phyloP scores from a whole-genome alignment of 352 stramenopile species.

The Globisporangium irregulare region DNA sequence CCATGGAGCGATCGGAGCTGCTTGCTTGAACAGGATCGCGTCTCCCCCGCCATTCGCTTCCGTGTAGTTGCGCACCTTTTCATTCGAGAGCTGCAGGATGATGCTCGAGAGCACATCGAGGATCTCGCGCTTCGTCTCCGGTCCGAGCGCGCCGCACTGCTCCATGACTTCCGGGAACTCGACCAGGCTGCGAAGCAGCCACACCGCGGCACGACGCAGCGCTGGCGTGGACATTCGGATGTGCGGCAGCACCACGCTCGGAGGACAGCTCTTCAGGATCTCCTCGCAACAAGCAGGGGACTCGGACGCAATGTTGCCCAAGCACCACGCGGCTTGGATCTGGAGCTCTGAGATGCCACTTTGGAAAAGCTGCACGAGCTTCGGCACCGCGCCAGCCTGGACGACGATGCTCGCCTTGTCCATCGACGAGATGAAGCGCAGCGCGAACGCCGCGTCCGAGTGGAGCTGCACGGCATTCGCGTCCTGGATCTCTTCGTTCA shows the following conservation, averaged over 20 bases:
- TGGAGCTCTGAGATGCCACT: conserved; percentile 85
- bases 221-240: conserved; percentile 83
- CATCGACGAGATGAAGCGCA: conserved; percentile 89
- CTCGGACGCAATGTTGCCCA: conserved; percentile 83
- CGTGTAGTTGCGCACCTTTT: conserved; percentile 67
- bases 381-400: conserved; percentile 61
- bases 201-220: conserved; percentile 72
- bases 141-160: conserved; percentile 33
- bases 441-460: conserved; percentile 81
- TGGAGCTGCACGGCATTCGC: conserved; percentile 70
- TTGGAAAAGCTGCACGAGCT: conserved; percentile 83
- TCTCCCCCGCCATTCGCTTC: conserved; percentile 45
- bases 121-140: conserved; percentile 67
- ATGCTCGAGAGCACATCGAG: conserved; percentile 72
- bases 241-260: conserved; percentile 67
- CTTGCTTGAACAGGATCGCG: conserved; percentile 54
- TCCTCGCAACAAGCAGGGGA: conserved; percentile 70
- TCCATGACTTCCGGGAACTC: conserved; percentile 81
- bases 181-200: conserved; percentile 81
- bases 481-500: conserved; percentile 67
- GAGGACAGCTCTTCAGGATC: conserved; percentile 69
- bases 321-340: conserved; percentile 85
- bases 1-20: conserved; percentile 65
- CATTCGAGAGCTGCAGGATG: conserved; percentile 73
- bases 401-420: conserved; percentile 80